phyloP scores from a whole-genome alignment of 1,139 yeast species.

The Candida mesenterica region DNA sequence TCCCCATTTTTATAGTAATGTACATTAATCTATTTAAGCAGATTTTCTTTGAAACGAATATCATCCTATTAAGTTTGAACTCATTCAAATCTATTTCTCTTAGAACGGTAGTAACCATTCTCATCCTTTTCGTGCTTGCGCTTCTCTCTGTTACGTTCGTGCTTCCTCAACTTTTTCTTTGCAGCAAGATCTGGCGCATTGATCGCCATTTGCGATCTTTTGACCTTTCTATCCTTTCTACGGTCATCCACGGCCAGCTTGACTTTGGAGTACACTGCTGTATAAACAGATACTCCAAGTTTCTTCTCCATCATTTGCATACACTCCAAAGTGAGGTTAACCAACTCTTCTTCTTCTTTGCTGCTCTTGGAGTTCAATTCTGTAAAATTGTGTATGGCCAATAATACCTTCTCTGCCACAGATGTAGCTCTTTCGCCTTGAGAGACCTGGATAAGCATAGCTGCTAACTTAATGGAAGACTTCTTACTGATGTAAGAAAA shows the following conservation, averaged over 20 bases:
- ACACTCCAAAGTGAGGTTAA: slow-evolving; percentile 64
- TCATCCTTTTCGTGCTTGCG: slow-evolving; percentile 73
- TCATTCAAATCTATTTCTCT: slow-evolving; percentile 45
- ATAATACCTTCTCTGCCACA: slow-evolving; percentile 48
- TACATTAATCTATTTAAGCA: slow-evolving; percentile 15
- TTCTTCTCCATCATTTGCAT: slow-evolving; percentile 64
- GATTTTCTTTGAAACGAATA: slow-evolving; percentile 63
- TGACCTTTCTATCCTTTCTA: slow-evolving; percentile 73
- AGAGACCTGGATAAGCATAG: slow-evolving; percentile 53
- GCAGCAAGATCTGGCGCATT: slow-evolving; percentile 82
- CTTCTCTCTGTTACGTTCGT: slow-evolving; percentile 71
- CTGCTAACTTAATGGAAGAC: slow-evolving; percentile 59
- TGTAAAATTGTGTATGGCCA: slow-evolving; percentile 59
- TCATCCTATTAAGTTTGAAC: background rate
- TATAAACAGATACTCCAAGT: slow-evolving; percentile 71
- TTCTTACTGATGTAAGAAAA: slow-evolving; percentile 61
- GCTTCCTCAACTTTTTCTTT: slow-evolving; percentile 71
- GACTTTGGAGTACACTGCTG: slow-evolving; percentile 62
- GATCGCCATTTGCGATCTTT: slow-evolving; percentile 74
- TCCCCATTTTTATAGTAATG: too few species aligned
- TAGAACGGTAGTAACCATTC: slow-evolving; percentile 70
- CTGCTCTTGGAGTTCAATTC: slow-evolving; percentile 38
- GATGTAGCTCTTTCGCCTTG: slow-evolving; percentile 34
- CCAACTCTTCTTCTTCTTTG: slow-evolving; percentile 51
- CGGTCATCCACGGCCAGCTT: slow-evolving; percentile 57